Conservation (phyloP, 306 rosid species). For the Castanea mollissima region DNA sequence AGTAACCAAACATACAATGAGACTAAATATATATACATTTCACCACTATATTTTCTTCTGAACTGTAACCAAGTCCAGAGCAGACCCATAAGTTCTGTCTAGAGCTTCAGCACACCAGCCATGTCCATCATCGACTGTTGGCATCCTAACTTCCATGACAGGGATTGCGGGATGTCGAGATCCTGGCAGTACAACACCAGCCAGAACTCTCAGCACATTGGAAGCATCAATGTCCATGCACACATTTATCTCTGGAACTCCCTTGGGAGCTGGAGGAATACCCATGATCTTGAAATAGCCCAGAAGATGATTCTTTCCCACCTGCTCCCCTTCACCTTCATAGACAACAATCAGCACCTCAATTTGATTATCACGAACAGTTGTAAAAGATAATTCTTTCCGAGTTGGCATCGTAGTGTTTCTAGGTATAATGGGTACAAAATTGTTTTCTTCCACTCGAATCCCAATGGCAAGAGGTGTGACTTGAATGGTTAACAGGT, state of each 20-base stretch:
- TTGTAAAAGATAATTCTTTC: conserved; percentile 66
- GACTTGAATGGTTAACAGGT: conserved; percentile 72
- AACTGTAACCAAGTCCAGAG: conserved; percentile 57
- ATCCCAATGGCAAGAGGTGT: conserved; percentile 85
- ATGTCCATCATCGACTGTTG: conserved; percentile 77
- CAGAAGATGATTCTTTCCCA: conserved; percentile 66
- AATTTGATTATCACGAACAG: conserved; percentile 67
- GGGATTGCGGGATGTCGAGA: conserved; percentile 47
- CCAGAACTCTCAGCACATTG: conserved; percentile 60
- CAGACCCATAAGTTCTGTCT: conserved; percentile 51
- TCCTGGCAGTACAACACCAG: conserved; percentile 62
- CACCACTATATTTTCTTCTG: conserved; percentile 40
- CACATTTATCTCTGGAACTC: conserved; percentile 67
- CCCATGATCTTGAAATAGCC: conserved; percentile 79
- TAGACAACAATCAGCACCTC: conserved; percentile 71
- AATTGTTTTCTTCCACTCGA: conserved; percentile 57
- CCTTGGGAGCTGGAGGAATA: conserved; percentile 66
- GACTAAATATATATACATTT: background rate
- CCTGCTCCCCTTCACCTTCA: conserved; percentile 66
- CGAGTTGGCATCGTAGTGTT: conserved; percentile 78
- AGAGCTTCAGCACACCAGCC: conserved; percentile 88
- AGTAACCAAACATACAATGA: background rate
- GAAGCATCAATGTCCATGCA: conserved; percentile 83
- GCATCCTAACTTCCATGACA: conserved; percentile 86
- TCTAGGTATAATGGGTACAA: conserved; percentile 64